Conservation (phyloP, 73 alveolate genomes). For the Diophrys appendiculata region DNA sequence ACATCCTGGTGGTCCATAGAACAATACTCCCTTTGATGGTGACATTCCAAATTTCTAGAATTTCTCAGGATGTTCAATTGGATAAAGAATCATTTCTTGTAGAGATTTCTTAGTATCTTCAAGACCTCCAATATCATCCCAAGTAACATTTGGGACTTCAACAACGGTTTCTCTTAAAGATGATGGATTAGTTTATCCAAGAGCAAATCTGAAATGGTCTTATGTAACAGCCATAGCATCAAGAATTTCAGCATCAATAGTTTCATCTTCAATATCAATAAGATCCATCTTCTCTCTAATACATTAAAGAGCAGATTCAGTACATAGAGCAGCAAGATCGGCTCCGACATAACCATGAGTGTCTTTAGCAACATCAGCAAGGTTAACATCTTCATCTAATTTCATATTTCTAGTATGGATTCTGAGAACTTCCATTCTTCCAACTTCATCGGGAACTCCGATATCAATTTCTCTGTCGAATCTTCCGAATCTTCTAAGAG, state of each 20-base stretch:
- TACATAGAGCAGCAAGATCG: constrained; percentile 84
- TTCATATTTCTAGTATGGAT: constrained; percentile 97
- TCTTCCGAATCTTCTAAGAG: constrained; percentile 97
- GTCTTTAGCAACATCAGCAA: constrained; percentile 88
- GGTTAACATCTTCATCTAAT: constrained; percentile 95
- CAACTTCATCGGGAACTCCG: constrained; percentile 98
- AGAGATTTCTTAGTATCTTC: constrained; percentile 93
- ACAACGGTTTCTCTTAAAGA: constrained; percentile 78
- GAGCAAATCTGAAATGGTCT: constrained; percentile 72
- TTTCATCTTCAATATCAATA: constrained; percentile 95
- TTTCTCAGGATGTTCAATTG: constrained; percentile 96
- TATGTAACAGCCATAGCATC: constrained; percentile 81
- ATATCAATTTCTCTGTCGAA: constrained; percentile 96
- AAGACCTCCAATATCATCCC: constrained; percentile 99
- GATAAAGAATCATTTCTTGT: constrained; percentile 96
- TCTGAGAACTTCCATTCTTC: constrained; percentile 89
- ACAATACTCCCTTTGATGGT: constrained; percentile 89
- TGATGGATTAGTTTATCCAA: constrained; percentile 76
- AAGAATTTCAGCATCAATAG: constrained; percentile 79
- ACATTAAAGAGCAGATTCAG: constrained; percentile 93
- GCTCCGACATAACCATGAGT: constrained; percentile 95
- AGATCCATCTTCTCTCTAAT: constrained; percentile 98
- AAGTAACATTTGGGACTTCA: constrained; percentile 95
- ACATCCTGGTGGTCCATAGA: constrained; percentile 97
- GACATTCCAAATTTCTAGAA: constrained; percentile 78